Conservation (phyloP, 768 basidiomycete species). For the Neoboletus magnificus region DNA sequence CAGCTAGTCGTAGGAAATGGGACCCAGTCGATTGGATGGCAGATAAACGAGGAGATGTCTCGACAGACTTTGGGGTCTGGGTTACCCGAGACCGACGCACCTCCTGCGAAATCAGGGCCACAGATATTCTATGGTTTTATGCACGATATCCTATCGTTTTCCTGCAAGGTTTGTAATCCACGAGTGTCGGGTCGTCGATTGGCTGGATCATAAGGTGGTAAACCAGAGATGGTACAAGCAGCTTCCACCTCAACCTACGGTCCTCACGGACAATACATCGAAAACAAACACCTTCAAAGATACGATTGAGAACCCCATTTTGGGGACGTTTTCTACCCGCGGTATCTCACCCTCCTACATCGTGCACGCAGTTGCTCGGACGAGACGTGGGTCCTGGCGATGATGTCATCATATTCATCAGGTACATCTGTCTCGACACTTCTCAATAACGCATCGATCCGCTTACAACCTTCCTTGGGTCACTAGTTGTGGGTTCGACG, state of each 20-base stretch:
- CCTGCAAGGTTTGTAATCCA: slow-evolving; percentile 67
- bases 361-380: slow-evolving; percentile 72
- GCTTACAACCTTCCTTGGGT: too few relatives aligned
- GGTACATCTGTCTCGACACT: slow-evolving; percentile 41
- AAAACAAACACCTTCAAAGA: slow-evolving; percentile 29
- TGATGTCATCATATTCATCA: slow-evolving; percentile 82
- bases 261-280: not conserved
- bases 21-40: slow-evolving; percentile 89
- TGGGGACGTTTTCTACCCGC: slow-evolving; percentile 53
- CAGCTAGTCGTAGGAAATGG: slow-evolving; percentile 66
- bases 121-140: slow-evolving; percentile 85
- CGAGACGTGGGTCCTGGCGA: slow-evolving; percentile 60
- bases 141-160: slow-evolving; percentile 89
- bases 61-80: slow-evolving; percentile 60
- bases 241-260: too few relatives aligned
- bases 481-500: slow-evolving; percentile 88
- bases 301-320: not conserved
- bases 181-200: not conserved
- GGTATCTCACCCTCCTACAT: slow-evolving; percentile 43
- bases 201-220: slow-evolving; percentile 62
- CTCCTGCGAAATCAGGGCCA: slow-evolving; percentile 40
- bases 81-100: slow-evolving; percentile 22
- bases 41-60: slow-evolving; percentile 86
- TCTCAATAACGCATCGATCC: not conserved
- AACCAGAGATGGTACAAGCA: slow-evolving; percentile 52